Evolutionary conservation across 805 yeast genomes (phyloP).

Genomic region (Ogataea corticis): DNA sequence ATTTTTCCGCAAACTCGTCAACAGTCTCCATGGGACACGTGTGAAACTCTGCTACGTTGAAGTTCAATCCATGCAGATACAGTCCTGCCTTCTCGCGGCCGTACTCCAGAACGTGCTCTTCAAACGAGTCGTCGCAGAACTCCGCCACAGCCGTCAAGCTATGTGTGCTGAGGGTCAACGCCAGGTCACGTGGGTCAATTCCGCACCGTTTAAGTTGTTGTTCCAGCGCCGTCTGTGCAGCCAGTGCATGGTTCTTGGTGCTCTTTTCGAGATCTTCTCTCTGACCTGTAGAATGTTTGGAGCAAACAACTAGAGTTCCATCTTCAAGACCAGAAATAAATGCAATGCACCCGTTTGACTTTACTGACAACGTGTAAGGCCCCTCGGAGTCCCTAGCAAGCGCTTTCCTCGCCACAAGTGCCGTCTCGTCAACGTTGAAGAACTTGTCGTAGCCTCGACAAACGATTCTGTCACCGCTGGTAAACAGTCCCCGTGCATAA

Average conservation of each 20-base stretch:
- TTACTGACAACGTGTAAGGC: constrained; percentile 77
- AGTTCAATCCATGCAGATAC: constrained; percentile 86
- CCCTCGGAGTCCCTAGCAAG: constrained; percentile 57
- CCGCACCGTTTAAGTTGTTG: constrained; percentile 48
- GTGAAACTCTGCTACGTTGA: constrained; percentile 58
- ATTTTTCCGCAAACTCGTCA: constrained; percentile 54
- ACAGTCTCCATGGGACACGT: constrained; percentile 69
- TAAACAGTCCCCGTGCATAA: constrained; percentile 84
- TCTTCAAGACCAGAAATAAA: constrained; percentile 74
- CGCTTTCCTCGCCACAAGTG: constrained; percentile 48
- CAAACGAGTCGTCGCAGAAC: constrained; percentile 87
- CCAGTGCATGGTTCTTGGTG: constrained; percentile 69
- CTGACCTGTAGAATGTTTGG: constrained; percentile 84
- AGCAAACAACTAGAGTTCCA: constrained; percentile 82
- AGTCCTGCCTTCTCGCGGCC: constrained; percentile 68
- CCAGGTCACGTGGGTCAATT: constrained; percentile 51
- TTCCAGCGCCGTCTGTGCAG: constrained; percentile 61
- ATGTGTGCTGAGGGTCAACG: constrained; percentile 46
- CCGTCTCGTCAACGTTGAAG: constrained; percentile 74
- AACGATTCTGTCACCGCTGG: constrained; percentile 46
- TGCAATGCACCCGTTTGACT: constrained; percentile 93
- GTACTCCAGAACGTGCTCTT: constrained; percentile 89
- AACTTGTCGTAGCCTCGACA: constrained; percentile 94
- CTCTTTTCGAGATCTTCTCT: constrained; percentile 38
- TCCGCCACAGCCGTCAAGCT: constrained; percentile 88